Base-by-base conservation (phyloP, 768 basidiomycete genomes). In the Lactifluus piperatus region DNA sequence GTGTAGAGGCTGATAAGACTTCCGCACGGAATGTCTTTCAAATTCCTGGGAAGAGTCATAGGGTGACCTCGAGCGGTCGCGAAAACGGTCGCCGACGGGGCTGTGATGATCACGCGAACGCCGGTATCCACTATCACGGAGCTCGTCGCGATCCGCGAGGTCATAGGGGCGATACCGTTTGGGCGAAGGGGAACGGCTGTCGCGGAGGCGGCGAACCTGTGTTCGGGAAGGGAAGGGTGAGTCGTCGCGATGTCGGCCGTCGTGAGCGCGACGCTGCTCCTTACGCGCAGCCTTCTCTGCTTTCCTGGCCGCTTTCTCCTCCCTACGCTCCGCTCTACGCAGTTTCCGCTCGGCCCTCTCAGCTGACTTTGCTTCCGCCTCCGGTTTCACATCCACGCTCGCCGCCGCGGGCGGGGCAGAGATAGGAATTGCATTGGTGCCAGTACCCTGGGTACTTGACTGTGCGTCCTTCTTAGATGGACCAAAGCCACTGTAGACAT, bases 401-500 rank as follows among this genome's bases (percentile, higher is more conserved):
- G 54, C 47, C 41, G 56, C 47, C 41, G 56, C 56, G 48, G 34
- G 10, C 18, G 50, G 34, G 20, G 24, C 18, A 34, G 66, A 56
- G 27, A 68, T 67, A 13, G 69, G 68, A 41, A 70, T 65, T 0
- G 71, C 66, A 51, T 70, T 70, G 9, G 70, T 67, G 20, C 71
- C 73, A n/a, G 70, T 69, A 9, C 64, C 66, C 3, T 66, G 59
- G 7, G 58, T 65, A 9, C 51, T 60, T 2, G 66, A 62, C 7
- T 53, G 29, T n/a, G 36, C 36, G 13, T 50, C 58, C 32, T 62
- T 69, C 68, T 79, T 78, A 18, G 77, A 70, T 1, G 80, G 81
- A 44, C 81, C 85, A 69, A 88, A 91, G 4, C 91, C 91, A 54
- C 89, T 91, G 67, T 3, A 57, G 43, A 14, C 43, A 36, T 22